phyloP scores from a whole-genome alignment of 208 protist genomes.

The Trypanosoma mega region DNA sequence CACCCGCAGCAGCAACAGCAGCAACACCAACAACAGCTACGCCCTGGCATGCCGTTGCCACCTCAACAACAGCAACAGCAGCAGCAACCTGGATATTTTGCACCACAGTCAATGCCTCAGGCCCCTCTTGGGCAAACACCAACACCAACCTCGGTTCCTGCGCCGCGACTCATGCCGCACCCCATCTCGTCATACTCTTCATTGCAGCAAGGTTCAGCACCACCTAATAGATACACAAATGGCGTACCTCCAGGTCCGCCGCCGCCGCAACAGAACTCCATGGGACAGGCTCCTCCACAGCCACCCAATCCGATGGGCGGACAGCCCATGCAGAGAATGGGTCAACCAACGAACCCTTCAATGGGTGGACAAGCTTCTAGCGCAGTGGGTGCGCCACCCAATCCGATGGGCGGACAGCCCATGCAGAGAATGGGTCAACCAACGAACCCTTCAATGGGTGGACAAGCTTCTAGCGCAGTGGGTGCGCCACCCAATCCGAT shows the following conservation, averaged over 20 bases:
- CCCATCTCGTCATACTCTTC: conserved; percentile 67
- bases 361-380: not conserved
- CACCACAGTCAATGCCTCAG: not conserved
- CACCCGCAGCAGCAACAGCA: not conserved
- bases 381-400: not conserved
- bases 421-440: not conserved
- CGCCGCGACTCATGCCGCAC: conserved; percentile 64
- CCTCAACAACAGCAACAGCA: conserved; percentile 1
- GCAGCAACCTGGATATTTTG: conserved; percentile 1
- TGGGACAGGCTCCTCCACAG: conserved; percentile 2
- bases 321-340: not conserved
- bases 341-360: not conserved
- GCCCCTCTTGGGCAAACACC: not conserved
- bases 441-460: not conserved
- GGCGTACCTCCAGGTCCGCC: not conserved
- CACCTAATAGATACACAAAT: conserved; percentile 9
- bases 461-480: not conserved
- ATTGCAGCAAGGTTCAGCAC: conserved; percentile 19
- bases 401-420: not conserved
- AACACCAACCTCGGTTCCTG: conserved; percentile 5
- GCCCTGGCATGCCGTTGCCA: not conserved
- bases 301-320: conserved; percentile 10
- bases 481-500: not conserved
- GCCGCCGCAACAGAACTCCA: conserved; percentile 9
- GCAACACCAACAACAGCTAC: conserved; percentile 5